These are phyloP conservation scores for Akebia trifoliata DNA, from an alignment of 164 flowering plant species.

Conservation along the genomic window DNA sequence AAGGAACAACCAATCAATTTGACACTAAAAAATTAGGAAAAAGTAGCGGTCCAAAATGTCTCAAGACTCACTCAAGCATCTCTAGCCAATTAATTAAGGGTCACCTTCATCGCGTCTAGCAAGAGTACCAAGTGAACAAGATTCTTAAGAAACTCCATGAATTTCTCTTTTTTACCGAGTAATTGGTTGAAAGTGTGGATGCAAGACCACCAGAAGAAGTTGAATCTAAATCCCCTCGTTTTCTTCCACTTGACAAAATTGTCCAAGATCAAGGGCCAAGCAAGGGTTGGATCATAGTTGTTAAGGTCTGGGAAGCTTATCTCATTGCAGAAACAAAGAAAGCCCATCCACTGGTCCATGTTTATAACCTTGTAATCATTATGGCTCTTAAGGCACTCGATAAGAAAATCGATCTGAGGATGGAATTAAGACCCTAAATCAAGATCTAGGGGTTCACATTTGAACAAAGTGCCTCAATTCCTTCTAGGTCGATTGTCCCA, in stretches of 20 bases:
- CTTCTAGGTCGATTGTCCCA: conserved; percentile 78
- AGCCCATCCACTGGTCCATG: conserved; percentile 96
- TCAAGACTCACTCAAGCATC: no score
- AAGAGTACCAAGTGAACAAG: no score
- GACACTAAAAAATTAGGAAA: no score
- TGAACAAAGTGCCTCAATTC: conserved; percentile 79
- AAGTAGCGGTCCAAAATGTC: no score
- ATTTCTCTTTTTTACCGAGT: no score
- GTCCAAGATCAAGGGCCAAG: conserved; percentile 90
- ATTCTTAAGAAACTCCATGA: no score
- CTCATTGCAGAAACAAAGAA: conserved; percentile 84
- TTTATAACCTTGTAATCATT: conserved; percentile 88
- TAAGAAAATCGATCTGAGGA: conserved; percentile 51
- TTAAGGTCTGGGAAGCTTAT: conserved; percentile 69
- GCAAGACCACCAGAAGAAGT: no score
- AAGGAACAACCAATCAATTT: no score
- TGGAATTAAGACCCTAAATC: conserved; percentile 58
- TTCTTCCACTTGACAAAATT: conserved; percentile 82
- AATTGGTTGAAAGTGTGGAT: not conserved
- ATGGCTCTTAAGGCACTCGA: conserved; percentile 68
- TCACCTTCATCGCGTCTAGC: no score
- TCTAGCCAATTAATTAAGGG: no score
- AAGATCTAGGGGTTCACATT: conserved; percentile 61
- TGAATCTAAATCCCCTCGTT: conserved; percentile 31
- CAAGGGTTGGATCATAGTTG: conserved; percentile 62